Base-by-base conservation (phyloP, 805 yeast genomes). In the Cyberlindnera bimundalis region DNA sequence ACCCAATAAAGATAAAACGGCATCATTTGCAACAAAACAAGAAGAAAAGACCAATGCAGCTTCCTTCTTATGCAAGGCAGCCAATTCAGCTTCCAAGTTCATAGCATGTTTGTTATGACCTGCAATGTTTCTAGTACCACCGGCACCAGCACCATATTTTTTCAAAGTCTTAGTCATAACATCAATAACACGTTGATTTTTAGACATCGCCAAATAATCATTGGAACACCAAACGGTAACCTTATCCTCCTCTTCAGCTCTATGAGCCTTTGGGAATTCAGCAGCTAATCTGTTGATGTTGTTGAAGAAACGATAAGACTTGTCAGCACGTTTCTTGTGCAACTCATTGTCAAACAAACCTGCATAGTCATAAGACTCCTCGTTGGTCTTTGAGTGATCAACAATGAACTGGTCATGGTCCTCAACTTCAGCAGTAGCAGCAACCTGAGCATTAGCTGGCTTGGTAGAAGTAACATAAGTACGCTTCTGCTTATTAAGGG, bases 221-320 rank as follows among this genome's bases (percentile, higher is more conserved):
- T 93, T 93, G 30, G 99, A 90, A 60, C 99, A 93, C 99, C 99
- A 93, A 43, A 93, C 99, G 38, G 96, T 89, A 44, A 93, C 99
- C 60, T 85, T 85, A 56, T 88, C 95, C 13, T 70, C 70, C 58
- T 82, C 87, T 27, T 59, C 46, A 43, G 81, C 74, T 51, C 93
- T 78, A 60, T 93, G 99, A 27, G 99, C 99, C 56, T 70, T 70
- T 32, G 99, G 99, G 60, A 88, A 93, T 61, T 91, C 96, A 46
- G 79, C 73, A 35, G 98, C 98, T 54, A 93, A 73, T 53, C 99
- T 81, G 72, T 93, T 93, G 70, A 93, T 89, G 73, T 93, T 93
- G 77, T 93, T 93, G 76, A 93, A 93, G 65, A 77, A 91, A 56
- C 99, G 83, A 67, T 93, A 93, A 17, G 97, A 88, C 64, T 85